Percentiles rank a stretch among this genome's conserved stretches.
Evolutionary conservation across 805 yeast species (phyloP).

Genomic region (Pichia californica): DNA sequence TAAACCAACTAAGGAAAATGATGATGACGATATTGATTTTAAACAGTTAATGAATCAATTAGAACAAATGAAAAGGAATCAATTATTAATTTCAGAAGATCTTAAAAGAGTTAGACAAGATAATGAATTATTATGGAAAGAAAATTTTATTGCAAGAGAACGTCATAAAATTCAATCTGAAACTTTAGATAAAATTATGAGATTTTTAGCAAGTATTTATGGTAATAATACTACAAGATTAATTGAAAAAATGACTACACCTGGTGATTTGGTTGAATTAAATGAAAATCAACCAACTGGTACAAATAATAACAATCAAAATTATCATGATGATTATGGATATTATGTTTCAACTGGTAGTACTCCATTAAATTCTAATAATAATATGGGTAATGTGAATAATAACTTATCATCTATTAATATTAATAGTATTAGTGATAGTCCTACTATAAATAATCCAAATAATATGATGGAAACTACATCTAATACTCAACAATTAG

Average conservation of each 20-base stretch:
- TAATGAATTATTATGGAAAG: constrained; percentile 88
- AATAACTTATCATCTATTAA: too few species aligned
- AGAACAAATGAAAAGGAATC: constrained; percentile 71
- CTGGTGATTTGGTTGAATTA: constrained; percentile 18
- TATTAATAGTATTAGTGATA: neutral
- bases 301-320: neutral
- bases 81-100: constrained; percentile 77
- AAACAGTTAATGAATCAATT: constrained; percentile 59
- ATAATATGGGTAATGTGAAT: neutral
- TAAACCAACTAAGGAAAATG: constrained; percentile 38
- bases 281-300: constrained; percentile 1
- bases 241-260: constrained; percentile 20
- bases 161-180: constrained; percentile 80
- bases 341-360: neutral
- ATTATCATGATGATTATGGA: neutral
- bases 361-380: neutral
- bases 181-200: constrained; percentile 78
- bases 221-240: constrained; percentile 50
- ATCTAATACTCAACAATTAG: too few species aligned
- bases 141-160: constrained; percentile 75
- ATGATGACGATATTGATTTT: constrained; percentile 40
- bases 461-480: neutral
- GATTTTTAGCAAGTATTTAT: constrained; percentile 79
- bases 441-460: neutral
- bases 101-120: constrained; percentile 76